These are phyloP conservation scores for Golubevia pallescens DNA, from an alignment of 1,284 basidiomycete species.

Conservation along the genomic window DNA sequence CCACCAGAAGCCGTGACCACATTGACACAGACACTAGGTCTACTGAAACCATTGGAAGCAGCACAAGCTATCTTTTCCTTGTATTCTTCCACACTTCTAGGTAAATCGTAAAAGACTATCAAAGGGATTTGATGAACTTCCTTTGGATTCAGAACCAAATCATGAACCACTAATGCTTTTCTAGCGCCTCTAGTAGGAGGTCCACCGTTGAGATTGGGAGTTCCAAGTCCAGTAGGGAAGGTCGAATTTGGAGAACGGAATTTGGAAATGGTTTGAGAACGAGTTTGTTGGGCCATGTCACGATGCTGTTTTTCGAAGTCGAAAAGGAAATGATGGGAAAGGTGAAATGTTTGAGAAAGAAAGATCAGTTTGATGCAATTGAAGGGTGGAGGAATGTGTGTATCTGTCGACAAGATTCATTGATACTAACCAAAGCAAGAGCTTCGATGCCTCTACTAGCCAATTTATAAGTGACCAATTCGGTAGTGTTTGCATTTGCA, in stretches of 20 bases:
- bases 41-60: constrained; percentile 78
- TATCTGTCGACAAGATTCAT: too few relatives aligned
- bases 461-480: constrained; percentile 74
- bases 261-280: constrained; percentile 79
- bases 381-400: background rate
- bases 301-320: constrained; percentile 70
- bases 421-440: constrained; percentile 74
- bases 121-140: constrained; percentile 88
- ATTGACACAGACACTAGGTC: constrained; percentile 87
- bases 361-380: constrained; percentile 20
- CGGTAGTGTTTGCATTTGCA: constrained; percentile 53
- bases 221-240: constrained; percentile 68
- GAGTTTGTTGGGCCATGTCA: constrained; percentile 82
- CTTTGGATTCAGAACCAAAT: constrained; percentile 84
- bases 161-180: constrained; percentile 82
- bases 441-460: constrained; percentile 82
- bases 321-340: background rate
- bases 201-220: constrained; percentile 70
- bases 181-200: constrained; percentile 47
- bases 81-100: constrained; percentile 93
- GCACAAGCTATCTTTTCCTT: constrained; percentile 79
- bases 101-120: constrained; percentile 81
- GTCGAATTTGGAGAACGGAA: constrained; percentile 71
- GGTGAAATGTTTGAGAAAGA: constrained; percentile 10
- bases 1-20: constrained; percentile 95